Percentiles rank a stretch among this genome's conserved stretches.
Evolutionary conservation across 805 yeast species (phyloP).

Genomic region (Schwanniomyces occidentalis): DNA sequence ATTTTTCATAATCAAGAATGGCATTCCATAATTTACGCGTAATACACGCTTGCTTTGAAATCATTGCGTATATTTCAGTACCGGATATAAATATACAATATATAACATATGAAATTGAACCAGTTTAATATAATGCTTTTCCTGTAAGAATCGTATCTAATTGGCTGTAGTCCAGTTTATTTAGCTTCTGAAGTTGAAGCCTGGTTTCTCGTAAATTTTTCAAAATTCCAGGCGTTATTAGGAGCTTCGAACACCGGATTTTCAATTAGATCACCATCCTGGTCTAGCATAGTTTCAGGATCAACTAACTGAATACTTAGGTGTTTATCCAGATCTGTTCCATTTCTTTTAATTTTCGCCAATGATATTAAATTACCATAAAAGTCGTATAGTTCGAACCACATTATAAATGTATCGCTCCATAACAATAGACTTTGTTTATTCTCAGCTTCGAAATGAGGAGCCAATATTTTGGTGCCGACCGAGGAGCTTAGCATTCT

Average conservation of each 20-base stretch:
- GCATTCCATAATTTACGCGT: too few species aligned
- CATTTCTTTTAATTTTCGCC: constrained; percentile 25
- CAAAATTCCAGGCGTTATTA: constrained; percentile 27
- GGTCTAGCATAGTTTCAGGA: constrained; percentile 31
- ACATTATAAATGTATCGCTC: constrained; percentile 31
- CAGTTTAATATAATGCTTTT: too few species aligned
- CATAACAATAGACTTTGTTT: constrained; percentile 17
- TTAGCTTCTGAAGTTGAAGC: too few species aligned
- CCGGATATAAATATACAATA: background rate
- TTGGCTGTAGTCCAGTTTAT: too few species aligned
- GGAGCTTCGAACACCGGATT: constrained; percentile 24
- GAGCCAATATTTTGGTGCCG: constrained; percentile 28
- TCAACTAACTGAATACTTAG: constrained; percentile 26
- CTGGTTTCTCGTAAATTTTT: constrained; percentile 12
- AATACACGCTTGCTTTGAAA: too few species aligned
- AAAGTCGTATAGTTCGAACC: constrained; percentile 39
- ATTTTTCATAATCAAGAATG: too few species aligned
- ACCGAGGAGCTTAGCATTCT: constrained; percentile 19
- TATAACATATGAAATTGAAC: too few species aligned
- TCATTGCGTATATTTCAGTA: constrained; percentile 1
- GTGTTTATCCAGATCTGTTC: constrained; percentile 10
- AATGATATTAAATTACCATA: constrained; percentile 30
- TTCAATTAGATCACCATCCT: constrained; percentile 27
- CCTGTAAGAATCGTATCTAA: too few species aligned
- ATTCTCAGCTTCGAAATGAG: constrained; percentile 11